Percentiles rank a stretch among this genome's conserved stretches.
phyloP scores from a whole-genome alignment of 106 monocot species.

The Narthecium ossifragum region DNA sequence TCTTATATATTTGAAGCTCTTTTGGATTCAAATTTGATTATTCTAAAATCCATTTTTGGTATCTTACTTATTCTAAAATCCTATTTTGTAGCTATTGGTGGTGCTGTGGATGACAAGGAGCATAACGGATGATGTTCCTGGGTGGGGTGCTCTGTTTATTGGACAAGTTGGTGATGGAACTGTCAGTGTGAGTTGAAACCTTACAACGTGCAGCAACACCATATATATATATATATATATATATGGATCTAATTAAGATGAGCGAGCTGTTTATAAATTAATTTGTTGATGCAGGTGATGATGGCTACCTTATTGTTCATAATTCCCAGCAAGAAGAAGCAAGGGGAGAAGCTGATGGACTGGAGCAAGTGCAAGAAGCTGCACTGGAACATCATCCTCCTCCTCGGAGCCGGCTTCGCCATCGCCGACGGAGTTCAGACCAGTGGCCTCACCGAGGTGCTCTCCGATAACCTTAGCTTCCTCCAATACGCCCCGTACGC shows the following conservation, averaged over 20 bases:
- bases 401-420: conserved; percentile 86
- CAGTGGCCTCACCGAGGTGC: conserved; percentile 69
- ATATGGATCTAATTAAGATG: too few relatives aligned
- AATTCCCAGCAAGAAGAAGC: conserved; percentile 67
- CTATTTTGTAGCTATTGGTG: conserved; percentile 51
- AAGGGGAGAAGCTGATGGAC: conserved; percentile 95
- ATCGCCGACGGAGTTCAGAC: conserved; percentile 78
- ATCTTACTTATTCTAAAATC: not conserved
- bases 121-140: conserved; percentile 70
- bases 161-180: conserved; percentile 73
- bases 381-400: conserved; percentile 85
- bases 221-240: too few relatives aligned
- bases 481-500: conserved; percentile 46
- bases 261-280: too few relatives aligned
- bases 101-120: conserved; percentile 94
- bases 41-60: too few relatives aligned
- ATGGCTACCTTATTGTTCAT: conserved; percentile 91
- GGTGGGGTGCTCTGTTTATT: conserved; percentile 81
- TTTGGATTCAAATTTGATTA: too few relatives aligned
- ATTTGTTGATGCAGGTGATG: conserved; percentile 56
- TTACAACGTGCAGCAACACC: too few relatives aligned
- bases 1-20: not conserved
- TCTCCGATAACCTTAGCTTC: conserved; percentile 58
- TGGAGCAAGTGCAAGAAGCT: conserved; percentile 97
- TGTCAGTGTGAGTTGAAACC: conserved; percentile 90